Conservation (phyloP, 202 grass and related monocot species). For the Schoenoplectus tabernaemontani region DNA sequence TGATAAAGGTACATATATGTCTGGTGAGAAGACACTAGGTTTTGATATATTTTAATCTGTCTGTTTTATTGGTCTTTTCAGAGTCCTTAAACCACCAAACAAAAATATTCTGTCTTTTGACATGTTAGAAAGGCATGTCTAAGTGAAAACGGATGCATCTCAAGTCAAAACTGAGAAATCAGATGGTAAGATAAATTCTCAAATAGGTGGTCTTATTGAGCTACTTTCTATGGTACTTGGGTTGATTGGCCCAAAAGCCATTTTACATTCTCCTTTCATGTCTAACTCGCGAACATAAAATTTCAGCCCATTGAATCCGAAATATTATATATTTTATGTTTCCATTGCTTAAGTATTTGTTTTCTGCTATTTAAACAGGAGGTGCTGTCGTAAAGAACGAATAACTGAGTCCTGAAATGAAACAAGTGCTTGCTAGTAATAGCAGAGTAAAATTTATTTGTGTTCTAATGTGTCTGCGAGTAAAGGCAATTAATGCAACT, state of each 20-base stretch:
- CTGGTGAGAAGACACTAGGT: background rate
- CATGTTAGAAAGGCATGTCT: too few relatives aligned
- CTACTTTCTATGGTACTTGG: background rate
- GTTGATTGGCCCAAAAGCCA: background rate
- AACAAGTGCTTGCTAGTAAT: conserved; percentile 3
- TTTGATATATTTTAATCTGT: background rate
- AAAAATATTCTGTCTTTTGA: too few relatives aligned
- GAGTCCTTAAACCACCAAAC: background rate
- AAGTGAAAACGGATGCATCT: too few relatives aligned
- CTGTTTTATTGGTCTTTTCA: background rate
- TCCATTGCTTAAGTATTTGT: background rate
- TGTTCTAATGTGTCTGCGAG: too few relatives aligned
- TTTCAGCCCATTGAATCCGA: background rate
- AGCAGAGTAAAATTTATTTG: too few relatives aligned
- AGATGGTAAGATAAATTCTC: too few relatives aligned
- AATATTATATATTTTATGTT: too few relatives aligned
- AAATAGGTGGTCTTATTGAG: background rate
- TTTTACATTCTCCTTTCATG: background rate
- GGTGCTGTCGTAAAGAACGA: background rate
- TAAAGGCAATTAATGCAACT: too few relatives aligned
- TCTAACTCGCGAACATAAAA: background rate
- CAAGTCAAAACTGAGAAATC: too few relatives aligned
- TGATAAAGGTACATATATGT: conserved; percentile 9
- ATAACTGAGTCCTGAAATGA: background rate
- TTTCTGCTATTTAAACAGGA: background rate